phyloP scores from a whole-genome alignment of 306 rosid species.

The Benincasa hispida region DNA sequence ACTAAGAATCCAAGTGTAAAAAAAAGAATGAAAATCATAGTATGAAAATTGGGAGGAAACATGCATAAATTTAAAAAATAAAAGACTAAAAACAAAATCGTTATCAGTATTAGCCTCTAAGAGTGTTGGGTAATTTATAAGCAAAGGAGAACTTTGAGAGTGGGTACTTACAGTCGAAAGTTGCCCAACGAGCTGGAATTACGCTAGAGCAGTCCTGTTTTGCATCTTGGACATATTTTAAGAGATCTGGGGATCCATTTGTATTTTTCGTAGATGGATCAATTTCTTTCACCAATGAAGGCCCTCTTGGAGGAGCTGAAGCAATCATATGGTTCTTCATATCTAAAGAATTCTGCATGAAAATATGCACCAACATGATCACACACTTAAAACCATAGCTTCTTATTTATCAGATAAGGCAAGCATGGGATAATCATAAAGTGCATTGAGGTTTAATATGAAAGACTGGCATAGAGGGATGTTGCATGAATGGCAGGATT shows the following conservation, averaged over 20 bases:
- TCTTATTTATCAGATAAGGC: background rate
- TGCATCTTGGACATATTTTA: conserved; percentile 17
- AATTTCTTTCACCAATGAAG: conserved; percentile 23
- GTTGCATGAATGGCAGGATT: background rate
- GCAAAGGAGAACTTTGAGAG: background rate
- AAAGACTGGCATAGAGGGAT: background rate
- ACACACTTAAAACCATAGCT: background rate
- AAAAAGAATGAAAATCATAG: background rate
- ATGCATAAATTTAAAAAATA: background rate
- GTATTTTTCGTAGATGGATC: conserved; percentile 13
- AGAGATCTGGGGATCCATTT: conserved; percentile 26
- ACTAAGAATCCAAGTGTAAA: no score
- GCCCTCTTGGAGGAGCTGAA: conserved; percentile 23
- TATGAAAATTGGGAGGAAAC: background rate
- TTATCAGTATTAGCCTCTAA: no score
- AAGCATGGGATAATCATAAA: background rate
- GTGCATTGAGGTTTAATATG: background rate
- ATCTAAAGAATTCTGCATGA: conserved; percentile 41
- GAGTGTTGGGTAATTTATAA: background rate
- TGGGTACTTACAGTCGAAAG: conserved; percentile 60
- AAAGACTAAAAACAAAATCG: no score
- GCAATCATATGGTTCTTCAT: conserved; percentile 11
- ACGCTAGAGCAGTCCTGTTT: conserved; percentile 21
- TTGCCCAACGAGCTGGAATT: conserved; percentile 53
- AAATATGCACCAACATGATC: background rate